Conservation (phyloP, 1,284 basidiomycete genomes). For the Xerocomus minutiporus region DNA sequence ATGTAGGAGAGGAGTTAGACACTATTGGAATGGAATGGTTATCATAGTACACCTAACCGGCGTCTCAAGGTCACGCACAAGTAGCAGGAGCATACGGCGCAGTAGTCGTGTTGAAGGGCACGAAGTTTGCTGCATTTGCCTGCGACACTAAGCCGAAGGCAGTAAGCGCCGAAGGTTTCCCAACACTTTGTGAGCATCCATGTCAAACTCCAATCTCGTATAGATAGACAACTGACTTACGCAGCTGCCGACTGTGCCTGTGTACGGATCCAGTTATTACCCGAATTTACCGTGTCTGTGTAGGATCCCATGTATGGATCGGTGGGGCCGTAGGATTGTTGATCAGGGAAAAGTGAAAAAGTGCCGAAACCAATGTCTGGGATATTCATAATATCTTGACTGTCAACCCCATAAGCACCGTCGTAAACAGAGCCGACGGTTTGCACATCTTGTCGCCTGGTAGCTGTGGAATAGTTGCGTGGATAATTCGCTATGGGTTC, state of each 20-base stretch:
- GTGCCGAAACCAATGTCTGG: constrained; percentile 52
- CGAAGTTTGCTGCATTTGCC: constrained; percentile 46
- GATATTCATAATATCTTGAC: constrained; percentile 58
- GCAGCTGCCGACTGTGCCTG: constrained; percentile 42
- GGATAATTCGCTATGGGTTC: neutral
- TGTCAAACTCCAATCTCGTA: constrained; percentile 7
- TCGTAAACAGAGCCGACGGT: constrained; percentile 49
- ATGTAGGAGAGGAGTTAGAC: constrained; percentile 21
- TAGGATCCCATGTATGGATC: constrained; percentile 48
- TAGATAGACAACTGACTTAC: constrained; percentile 34
- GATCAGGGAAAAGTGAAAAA: constrained; percentile 67
- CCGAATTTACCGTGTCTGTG: constrained; percentile 47
- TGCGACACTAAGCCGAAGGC: constrained; percentile 63
- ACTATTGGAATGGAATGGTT: constrained; percentile 8
- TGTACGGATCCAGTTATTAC: constrained; percentile 50
- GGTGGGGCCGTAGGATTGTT: constrained; percentile 45
- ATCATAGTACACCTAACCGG: neutral
- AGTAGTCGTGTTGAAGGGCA: constrained; percentile 54
- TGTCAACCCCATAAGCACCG: constrained; percentile 62
- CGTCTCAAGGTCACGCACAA: constrained; percentile 23
- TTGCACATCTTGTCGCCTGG: constrained; percentile 41
- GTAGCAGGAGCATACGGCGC: constrained; percentile 41
- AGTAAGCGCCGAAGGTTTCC: constrained; percentile 53
- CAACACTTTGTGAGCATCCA: constrained; percentile 35
- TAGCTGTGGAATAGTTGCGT: constrained; percentile 30